Evolutionary conservation across 1,139 yeast genomes (phyloP).

Genomic region (Protomyces pachydermus): DNA sequence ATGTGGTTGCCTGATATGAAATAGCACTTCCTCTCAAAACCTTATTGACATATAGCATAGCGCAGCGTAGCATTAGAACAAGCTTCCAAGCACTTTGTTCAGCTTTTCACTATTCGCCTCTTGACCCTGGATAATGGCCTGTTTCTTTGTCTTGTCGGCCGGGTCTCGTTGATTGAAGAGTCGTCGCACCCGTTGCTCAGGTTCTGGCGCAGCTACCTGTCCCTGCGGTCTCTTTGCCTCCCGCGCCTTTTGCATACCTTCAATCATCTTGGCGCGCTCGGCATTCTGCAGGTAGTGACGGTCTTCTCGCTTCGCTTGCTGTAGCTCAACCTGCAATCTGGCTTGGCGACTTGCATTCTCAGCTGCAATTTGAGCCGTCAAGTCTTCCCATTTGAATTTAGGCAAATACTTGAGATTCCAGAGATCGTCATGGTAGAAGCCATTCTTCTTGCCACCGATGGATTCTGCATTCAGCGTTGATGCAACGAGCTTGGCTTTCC

Average conservation of each 20-base stretch:
- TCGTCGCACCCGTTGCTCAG: slow-evolving; percentile 27
- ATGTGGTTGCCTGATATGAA: slow-evolving; percentile 26
- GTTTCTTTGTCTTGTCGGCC: slow-evolving; percentile 27
- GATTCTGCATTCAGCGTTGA: slow-evolving; percentile 79
- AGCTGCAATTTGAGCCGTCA: slow-evolving; percentile 86
- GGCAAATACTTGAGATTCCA: slow-evolving; percentile 83
- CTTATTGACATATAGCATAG: neutral
- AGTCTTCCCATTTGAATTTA: slow-evolving; percentile 90
- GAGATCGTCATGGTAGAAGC: slow-evolving; percentile 91
- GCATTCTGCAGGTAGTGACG: slow-evolving; percentile 77
- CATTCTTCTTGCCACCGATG: slow-evolving; percentile 86
- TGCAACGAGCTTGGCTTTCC: slow-evolving; percentile 85
- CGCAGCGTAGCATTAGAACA: neutral
- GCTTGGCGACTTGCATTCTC: slow-evolving; percentile 88
- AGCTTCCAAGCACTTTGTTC: neutral
- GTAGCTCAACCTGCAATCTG: slow-evolving; percentile 76
- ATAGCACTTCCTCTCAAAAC: neutral
- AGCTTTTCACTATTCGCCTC: neutral
- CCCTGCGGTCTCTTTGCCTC: slow-evolving; percentile 35
- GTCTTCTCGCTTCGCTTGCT: slow-evolving; percentile 83
- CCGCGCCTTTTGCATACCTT: slow-evolving; percentile 55
- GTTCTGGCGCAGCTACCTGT: neutral
- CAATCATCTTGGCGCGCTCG: slow-evolving; percentile 77
- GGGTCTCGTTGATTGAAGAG: slow-evolving; percentile 31
- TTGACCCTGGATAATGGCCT: neutral